Evolutionary conservation across 495 filamentous ascomycete genomes (phyloP).

Genomic region (Xylaria venustula): DNA sequence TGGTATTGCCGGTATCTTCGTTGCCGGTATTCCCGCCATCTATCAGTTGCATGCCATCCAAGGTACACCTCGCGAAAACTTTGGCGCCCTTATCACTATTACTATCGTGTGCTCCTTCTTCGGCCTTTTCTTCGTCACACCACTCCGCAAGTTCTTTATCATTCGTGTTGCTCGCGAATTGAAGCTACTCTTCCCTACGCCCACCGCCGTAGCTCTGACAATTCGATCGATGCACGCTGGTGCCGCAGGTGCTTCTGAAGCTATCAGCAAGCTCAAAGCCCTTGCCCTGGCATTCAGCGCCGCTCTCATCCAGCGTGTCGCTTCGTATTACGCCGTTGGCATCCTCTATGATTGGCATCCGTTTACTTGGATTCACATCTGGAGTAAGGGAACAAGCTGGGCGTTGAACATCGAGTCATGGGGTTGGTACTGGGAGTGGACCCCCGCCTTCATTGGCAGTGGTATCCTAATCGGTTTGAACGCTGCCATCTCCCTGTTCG

Average conservation of each 20-base stretch:
- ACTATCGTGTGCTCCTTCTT: slow-evolving; percentile 65
- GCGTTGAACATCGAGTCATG: slow-evolving; percentile 62
- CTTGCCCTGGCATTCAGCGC: slow-evolving; percentile 49
- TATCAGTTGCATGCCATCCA: slow-evolving; percentile 56
- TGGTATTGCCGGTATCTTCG: slow-evolving; percentile 62
- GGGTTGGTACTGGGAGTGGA: slow-evolving; percentile 65
- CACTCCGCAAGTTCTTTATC: slow-evolving; percentile 68
- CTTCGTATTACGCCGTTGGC: slow-evolving; percentile 60
- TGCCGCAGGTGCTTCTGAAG: slow-evolving; percentile 49
- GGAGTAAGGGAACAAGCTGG: slow-evolving; percentile 54
- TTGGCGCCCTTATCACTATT: slow-evolving; percentile 58
- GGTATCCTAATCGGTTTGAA: slow-evolving; percentile 68
- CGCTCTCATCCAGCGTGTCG: slow-evolving; percentile 54
- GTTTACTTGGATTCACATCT: slow-evolving; percentile 64
- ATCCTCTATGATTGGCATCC: slow-evolving; percentile 68
- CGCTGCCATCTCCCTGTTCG: slow-evolving; percentile 61
- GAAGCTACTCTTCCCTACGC: slow-evolving; percentile 62
- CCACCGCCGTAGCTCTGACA: slow-evolving; percentile 61
- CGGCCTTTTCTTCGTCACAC: slow-evolving; percentile 66
- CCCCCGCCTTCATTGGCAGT: slow-evolving; percentile 65
- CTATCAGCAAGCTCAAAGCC: slow-evolving; percentile 59
- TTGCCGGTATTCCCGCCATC: slow-evolving; percentile 63
- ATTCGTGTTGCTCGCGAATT: slow-evolving; percentile 63
- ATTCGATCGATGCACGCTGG: slow-evolving; percentile 65
- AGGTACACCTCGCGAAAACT: slow-evolving; percentile 52